phyloP scores from a whole-genome alignment of 2,329 filamentous ascomycete genomes.

The Lachnum nothofagi region DNA sequence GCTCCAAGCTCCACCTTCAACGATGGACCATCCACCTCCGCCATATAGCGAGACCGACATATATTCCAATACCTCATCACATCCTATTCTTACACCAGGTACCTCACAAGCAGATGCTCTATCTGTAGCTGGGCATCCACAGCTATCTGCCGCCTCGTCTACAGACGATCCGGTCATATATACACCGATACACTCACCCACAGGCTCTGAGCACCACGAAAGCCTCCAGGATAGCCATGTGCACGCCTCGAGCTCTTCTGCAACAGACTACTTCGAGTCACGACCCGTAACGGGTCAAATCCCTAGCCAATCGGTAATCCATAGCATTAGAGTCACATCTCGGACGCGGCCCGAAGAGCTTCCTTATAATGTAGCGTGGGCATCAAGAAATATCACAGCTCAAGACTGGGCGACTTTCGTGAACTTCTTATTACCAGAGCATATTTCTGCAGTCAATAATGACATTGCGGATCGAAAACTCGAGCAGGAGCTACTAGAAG shows the following conservation, averaged over 20 bases:
- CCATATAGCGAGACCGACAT: constrained; percentile 56
- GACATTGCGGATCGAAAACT: constrained; percentile 47
- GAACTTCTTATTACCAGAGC: constrained; percentile 50
- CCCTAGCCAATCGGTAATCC: constrained; percentile 21
- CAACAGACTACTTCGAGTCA: constrained; percentile 27
- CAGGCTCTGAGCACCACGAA: constrained; percentile 19
- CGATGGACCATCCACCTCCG: constrained; percentile 42
- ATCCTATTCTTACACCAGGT: constrained; percentile 23
- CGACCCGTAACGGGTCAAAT: constrained; percentile 30
- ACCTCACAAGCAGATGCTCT: constrained; percentile 34
- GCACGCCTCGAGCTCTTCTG: constrained; percentile 19
- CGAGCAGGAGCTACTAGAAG: constrained; percentile 37
- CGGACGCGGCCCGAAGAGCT: constrained; percentile 20
- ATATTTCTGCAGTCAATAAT: constrained; percentile 41
- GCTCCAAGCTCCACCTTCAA: too few species aligned
- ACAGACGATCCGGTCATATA: constrained; percentile 23
- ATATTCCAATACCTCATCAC: constrained; percentile 38
- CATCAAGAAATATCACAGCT: constrained; percentile 40
- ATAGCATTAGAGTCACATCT: constrained; percentile 16
- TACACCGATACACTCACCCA: constrained; percentile 25
- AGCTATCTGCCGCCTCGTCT: constrained; percentile 20
- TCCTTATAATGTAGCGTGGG: constrained; percentile 18
- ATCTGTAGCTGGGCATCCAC: constrained; percentile 27
- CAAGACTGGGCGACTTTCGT: constrained; percentile 58
- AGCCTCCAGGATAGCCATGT: constrained; percentile 10